Conservation (phyloP, 2,329 filamentous ascomycete species). For the Acephala macrosclerotiorum region DNA sequence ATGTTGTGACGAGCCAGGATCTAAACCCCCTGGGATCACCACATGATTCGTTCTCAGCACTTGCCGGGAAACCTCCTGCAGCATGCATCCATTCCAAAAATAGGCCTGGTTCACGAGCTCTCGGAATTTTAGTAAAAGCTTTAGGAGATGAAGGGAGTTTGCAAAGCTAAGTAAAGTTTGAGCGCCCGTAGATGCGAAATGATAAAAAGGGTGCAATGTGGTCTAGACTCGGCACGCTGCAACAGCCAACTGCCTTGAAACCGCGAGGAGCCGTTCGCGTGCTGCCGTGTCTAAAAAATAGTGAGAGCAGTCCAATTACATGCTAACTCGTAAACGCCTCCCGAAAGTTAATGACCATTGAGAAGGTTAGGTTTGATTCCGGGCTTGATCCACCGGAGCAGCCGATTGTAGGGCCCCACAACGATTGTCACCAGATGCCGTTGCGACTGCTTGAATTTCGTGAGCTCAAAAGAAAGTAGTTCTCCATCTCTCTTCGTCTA, state of each 20-base stretch:
- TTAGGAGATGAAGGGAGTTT: not conserved
- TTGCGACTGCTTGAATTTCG: not conserved
- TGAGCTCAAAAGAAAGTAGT: not conserved
- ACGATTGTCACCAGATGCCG: not conserved
- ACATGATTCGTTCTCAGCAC: not conserved
- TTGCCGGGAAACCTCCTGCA: not conserved
- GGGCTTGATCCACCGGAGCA: not conserved
- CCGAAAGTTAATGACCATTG: not conserved
- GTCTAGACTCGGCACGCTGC: not conserved
- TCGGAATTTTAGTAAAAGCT: not conserved
- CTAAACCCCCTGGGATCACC: not conserved
- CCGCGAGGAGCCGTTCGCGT: slow-evolving; percentile 1
- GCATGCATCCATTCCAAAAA: not conserved
- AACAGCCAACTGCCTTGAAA: slow-evolving; percentile 1
- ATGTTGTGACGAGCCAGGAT: not conserved
- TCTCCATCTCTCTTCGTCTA: not conserved
- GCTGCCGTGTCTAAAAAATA: not conserved
- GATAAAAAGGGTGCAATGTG: not conserved
- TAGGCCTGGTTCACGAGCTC: not conserved
- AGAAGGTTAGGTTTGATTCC: not conserved
- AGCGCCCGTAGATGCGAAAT: not conserved
- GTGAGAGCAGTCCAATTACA: not conserved
- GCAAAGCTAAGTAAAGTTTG: not conserved
- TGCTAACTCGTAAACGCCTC: slow-evolving; percentile 1
- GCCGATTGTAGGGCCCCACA: too few species aligned